phyloP scores from a whole-genome alignment of 2,329 filamentous ascomycete species.

The Penicillium concentricum region DNA sequence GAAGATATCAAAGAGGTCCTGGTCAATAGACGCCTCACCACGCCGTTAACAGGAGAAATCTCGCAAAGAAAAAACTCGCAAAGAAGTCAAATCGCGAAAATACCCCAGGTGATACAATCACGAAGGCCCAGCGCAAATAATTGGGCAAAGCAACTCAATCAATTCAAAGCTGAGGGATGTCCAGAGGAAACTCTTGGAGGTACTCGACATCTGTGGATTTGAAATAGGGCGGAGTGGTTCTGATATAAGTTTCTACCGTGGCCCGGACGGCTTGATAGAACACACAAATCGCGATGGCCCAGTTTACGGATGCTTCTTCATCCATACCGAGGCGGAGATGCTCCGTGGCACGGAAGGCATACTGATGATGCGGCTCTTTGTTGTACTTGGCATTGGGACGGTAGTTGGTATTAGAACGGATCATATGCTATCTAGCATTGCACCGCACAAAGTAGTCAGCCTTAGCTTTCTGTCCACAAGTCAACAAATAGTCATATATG shows the following conservation, averaged over 20 bases:
- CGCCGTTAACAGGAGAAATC: neutral
- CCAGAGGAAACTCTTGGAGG: neutral
- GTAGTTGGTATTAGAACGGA: neutral
- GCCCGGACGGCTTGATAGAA: neutral
- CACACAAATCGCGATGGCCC: neutral
- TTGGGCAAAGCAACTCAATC: neutral
- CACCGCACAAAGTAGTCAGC: neutral
- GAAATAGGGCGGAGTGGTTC: no score
- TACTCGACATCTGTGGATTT: fast-evolving
- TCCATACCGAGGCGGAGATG: neutral
- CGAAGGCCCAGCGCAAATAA: neutral
- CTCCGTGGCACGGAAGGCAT: neutral
- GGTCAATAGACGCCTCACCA: neutral
- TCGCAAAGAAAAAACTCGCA: neutral
- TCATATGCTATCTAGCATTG: neutral
- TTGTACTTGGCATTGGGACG: no score
- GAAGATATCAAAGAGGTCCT: neutral
- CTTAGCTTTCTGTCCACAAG: neutral
- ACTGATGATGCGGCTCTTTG: neutral
- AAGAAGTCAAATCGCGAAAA: neutral
- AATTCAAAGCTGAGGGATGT: neutral
- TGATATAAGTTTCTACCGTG: neutral
- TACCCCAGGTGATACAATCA: neutral
- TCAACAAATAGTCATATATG: neutral
- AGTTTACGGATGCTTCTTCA: neutral